Base-by-base conservation (phyloP, 768 basidiomycete genomes). In the Naganishia vishniacii region DNA sequence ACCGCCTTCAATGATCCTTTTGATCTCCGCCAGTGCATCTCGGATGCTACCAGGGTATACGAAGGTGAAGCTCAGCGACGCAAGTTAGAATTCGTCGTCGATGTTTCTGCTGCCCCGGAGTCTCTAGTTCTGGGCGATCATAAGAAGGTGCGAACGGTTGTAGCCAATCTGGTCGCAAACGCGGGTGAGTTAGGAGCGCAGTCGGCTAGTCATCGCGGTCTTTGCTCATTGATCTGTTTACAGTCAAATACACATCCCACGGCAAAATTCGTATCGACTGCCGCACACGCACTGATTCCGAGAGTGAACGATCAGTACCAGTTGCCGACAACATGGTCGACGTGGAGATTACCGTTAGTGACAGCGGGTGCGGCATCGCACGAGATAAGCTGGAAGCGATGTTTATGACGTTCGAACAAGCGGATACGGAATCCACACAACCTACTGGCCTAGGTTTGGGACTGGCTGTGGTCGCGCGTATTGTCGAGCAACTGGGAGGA, bases 361-460 rank as follows among this genome's bases (percentile, higher is more conserved):
- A 91, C 67, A 86, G 87, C 3, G 88, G 88, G 0, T 83, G 82
- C 64, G 89, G 88, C 4, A 89, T 91, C 47, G 71, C 83, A 0
- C 75, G 80, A 7, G 80, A 80, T 15, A 86, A 86, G 73, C 80
- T 90, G 18, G 86, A 87, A 72, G 84, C 82, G 59, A 87, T 90
- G 56, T 89, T 90, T 77, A 80, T 87, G 65, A 86, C 88, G 65
- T 86, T 91, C 60, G 87, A 89, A 74, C 85, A 87, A 67, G 86
- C 88, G 9, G 87, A 87, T 70, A 81, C 80, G 1, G 76, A 79
- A 20, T 79, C 81, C 59, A 72, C 81, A 9, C 80, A 75, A 67
- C 69, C 74, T 23, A 79, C 78, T 0, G 51, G 48, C 45, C 63
- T 79, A 80, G 87, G 88, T 5, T 81, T 90, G 15, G 88, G 88